Conservation (phyloP, 2,329 filamentous ascomycete species). For the Aspergillus carbonarius region DNA sequence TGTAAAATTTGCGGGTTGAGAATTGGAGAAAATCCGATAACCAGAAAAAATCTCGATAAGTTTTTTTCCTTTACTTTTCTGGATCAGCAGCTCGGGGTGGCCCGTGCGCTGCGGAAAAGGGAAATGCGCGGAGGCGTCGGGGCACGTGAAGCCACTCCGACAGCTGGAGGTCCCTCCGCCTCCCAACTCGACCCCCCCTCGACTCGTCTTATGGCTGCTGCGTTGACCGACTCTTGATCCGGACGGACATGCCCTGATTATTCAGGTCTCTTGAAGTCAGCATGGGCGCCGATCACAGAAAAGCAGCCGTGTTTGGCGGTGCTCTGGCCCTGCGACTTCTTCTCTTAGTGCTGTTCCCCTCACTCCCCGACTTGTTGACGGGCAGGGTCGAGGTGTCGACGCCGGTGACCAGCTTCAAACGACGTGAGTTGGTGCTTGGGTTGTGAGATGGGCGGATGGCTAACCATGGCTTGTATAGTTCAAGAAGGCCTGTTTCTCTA, state of each 20-base stretch:
- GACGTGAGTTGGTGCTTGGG: constrained; percentile 61
- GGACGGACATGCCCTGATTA: constrained; percentile 10
- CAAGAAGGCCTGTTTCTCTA: constrained; percentile 97
- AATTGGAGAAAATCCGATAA: constrained; percentile 31
- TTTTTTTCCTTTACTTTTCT: constrained; percentile 30
- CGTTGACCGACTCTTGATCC: not conserved
- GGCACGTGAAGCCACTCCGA: constrained; percentile 20
- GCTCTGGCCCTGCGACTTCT: constrained; percentile 77
- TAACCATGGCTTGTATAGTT: constrained; percentile 53
- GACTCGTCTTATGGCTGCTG: not conserved
- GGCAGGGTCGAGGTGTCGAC: constrained; percentile 95
- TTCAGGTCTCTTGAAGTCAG: constrained; percentile 10
- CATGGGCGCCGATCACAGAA: constrained; percentile 59
- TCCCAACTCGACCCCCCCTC: not conserved
- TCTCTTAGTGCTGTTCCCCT: constrained; percentile 78
- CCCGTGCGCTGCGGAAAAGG: constrained; percentile 32
- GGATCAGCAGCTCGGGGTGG: constrained; percentile 24
- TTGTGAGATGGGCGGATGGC: not conserved
- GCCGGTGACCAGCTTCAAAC: constrained; percentile 95
- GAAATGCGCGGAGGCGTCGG: constrained; percentile 23
- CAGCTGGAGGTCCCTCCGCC: constrained; percentile 13
- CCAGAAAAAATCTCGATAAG: constrained; percentile 39
- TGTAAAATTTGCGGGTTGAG: constrained; percentile 1
- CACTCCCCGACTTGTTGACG: constrained; percentile 78
- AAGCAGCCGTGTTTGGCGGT: constrained; percentile 67